A percentile compares a stretch with the other conserved stretches of the same genome.
These are phyloP conservation scores for Microsporum audouinii DNA, from an alignment of 2,329 filamentous ascomycete species.

Conservation along the genomic window DNA sequence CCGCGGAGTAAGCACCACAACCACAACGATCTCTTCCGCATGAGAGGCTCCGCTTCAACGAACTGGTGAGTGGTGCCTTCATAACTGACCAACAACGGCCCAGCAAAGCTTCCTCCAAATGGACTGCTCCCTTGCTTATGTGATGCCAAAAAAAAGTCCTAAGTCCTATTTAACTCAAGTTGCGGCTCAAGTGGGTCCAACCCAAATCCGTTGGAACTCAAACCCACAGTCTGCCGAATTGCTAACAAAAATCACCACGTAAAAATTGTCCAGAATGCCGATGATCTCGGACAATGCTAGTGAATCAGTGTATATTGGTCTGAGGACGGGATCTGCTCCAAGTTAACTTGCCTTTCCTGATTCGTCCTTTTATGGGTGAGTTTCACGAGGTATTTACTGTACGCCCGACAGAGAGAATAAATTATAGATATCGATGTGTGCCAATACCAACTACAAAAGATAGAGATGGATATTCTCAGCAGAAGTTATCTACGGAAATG, in stretches of 20 bases:
- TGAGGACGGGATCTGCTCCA: background rate
- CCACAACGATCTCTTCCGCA: background rate
- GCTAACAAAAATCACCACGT: background rate
- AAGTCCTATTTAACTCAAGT: background rate
- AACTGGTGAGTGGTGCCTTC: conserved; percentile 19
- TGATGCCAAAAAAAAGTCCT: background rate
- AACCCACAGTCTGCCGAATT: background rate
- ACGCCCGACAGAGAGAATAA: background rate
- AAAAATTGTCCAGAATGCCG: background rate
- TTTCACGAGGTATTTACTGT: background rate
- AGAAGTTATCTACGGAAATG: background rate
- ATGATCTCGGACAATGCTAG: background rate
- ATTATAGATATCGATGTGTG: no score
- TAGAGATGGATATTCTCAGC: background rate
- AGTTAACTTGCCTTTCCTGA: background rate
- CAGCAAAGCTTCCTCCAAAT: background rate
- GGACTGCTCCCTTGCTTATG: background rate
- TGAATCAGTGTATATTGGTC: background rate
- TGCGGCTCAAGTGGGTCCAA: background rate
- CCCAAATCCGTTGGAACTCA: background rate
- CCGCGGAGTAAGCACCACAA: background rate
- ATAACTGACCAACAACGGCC: background rate
- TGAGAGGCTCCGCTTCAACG: conserved; percentile 26
- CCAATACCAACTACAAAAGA: no score
- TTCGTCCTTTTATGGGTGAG: background rate